Conservation (phyloP, 768 basidiomycete genomes). For the Collybia sp. region DNA sequence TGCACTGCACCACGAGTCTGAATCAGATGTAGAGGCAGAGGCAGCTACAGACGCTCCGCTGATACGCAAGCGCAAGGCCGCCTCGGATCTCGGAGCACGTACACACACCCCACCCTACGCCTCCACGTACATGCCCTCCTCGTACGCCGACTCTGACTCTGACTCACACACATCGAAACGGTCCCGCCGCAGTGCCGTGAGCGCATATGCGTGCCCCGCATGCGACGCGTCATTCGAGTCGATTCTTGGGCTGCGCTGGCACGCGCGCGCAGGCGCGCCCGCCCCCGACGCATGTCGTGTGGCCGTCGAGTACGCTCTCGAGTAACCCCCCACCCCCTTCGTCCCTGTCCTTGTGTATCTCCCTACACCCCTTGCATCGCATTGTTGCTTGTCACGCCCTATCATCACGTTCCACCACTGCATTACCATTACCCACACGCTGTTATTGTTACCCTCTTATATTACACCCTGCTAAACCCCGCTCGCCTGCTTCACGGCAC, state of each 20-base stretch:
- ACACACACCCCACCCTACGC: neutral
- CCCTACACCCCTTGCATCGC: neutral
- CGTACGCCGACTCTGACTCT: constrained; percentile 8
- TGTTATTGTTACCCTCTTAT: too few species aligned
- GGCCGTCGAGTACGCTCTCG: constrained; percentile 74
- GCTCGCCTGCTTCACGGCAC: too few species aligned
- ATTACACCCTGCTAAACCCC: too few species aligned
- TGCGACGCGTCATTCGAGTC: constrained; percentile 67
- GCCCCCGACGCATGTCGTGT: constrained; percentile 67
- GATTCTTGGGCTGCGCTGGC: constrained; percentile 53
- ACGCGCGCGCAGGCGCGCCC: constrained; percentile 42
- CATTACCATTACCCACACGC: too few species aligned
- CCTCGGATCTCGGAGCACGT: neutral
- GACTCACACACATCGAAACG: constrained; percentile 53
- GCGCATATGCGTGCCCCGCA: constrained; percentile 64
- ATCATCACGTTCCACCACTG: too few species aligned
- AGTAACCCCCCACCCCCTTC: constrained; percentile 20
- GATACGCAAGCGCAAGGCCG: neutral
- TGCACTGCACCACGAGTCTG: constrained; percentile 41
- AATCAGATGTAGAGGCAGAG: constrained; percentile 43
- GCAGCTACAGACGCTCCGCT: constrained; percentile 21
- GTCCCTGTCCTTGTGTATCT: constrained; percentile 1
- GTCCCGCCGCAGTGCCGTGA: constrained; percentile 37
- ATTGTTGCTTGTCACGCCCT: neutral
- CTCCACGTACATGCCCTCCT: neutral